phyloP scores from a whole-genome alignment of 768 basidiomycete species.

The Rhizopogon rudus region DNA sequence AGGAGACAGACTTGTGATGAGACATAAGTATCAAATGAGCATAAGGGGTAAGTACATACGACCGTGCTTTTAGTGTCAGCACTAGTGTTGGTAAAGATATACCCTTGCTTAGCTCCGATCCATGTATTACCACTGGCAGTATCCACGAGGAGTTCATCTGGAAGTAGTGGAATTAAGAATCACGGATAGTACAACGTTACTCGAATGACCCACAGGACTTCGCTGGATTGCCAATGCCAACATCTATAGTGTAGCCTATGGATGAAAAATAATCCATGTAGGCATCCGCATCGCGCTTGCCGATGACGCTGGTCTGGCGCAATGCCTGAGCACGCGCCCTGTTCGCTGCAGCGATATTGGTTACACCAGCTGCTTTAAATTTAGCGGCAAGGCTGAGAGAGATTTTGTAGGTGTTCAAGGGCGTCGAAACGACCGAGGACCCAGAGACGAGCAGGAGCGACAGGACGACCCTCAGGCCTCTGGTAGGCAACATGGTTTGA shows the following conservation, averaged over 20 bases:
- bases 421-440: not conserved
- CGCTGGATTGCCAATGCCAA: constrained; percentile 7
- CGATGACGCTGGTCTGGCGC: not conserved
- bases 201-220: constrained; percentile 12
- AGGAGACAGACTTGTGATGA: constrained; percentile 10
- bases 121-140: constrained; percentile 17
- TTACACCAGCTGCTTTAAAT: not conserved
- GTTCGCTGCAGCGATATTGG: not conserved
- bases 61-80: constrained; percentile 5
- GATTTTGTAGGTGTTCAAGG: not conserved
- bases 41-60: not conserved
- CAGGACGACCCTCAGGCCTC: not conserved
- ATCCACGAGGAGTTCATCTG: constrained; percentile 16
- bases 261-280: constrained; percentile 3
- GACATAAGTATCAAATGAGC: not conserved
- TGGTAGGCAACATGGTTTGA: not conserved
- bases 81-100: not conserved
- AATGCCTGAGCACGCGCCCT: not conserved
- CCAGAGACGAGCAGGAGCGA: not conserved
- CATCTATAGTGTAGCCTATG: constrained; percentile 20
- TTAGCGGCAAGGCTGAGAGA: not conserved
- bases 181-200: not conserved
- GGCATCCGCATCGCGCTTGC: not conserved
- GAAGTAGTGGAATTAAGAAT: not conserved
- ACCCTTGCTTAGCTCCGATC: constrained; percentile 11